phyloP scores from a whole-genome alignment of 331 rosid genomes.

The Pyrus hybrid region DNA sequence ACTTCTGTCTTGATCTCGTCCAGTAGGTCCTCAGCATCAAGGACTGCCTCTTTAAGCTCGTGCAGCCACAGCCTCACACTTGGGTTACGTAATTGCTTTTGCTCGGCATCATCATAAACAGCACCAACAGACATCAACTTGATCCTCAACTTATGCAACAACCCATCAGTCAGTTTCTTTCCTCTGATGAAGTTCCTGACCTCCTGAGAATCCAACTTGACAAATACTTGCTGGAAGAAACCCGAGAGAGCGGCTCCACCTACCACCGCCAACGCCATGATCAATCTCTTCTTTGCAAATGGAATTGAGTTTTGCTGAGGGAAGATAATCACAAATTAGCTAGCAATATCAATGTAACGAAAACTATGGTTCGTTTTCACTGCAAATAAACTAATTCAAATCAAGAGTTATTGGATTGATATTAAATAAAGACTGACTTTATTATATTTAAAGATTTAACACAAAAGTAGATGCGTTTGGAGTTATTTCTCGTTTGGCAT shows the following conservation, averaged over 20 bases:
- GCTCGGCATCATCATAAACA: background rate
- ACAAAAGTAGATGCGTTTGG: too few relatives aligned
- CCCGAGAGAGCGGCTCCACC: fast-evolving
- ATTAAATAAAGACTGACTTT: too few relatives aligned
- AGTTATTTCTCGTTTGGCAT: too few relatives aligned
- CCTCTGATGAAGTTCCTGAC: background rate
- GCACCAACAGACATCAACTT: background rate
- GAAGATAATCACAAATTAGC: too few relatives aligned
- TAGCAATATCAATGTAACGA: too few relatives aligned
- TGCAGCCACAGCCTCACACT: background rate
- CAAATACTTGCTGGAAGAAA: background rate
- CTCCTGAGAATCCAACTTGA: background rate
- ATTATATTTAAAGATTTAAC: too few relatives aligned
- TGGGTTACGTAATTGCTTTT: background rate
- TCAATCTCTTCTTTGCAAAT: background rate
- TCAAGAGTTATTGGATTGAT: too few relatives aligned
- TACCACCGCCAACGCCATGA: background rate
- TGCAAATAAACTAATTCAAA: too few relatives aligned
- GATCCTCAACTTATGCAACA: background rate
- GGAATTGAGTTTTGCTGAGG: background rate
- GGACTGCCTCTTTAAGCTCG: background rate
- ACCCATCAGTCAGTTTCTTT: background rate
- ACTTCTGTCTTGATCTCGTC: background rate
- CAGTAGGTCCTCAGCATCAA: background rate
- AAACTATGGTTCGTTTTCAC: too few relatives aligned